Evolutionary conservation across 2,329 filamentous ascomycete species (phyloP).

Genomic region (Neoscytalidium dimidiatum): DNA sequence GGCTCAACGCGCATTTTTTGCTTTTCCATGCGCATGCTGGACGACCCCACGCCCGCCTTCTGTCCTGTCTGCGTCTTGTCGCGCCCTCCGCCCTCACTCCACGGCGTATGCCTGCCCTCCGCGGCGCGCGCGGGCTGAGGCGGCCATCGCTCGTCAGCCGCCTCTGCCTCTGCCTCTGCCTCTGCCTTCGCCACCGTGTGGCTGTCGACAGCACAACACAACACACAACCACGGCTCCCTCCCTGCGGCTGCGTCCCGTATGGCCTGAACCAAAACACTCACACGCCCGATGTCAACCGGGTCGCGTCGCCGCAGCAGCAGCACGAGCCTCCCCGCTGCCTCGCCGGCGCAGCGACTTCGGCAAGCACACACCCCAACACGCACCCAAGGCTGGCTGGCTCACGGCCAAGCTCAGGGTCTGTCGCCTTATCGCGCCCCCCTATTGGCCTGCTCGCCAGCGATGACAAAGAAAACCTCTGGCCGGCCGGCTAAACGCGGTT

Average conservation of each 20-base stretch:
- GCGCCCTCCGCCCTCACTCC: neutral
- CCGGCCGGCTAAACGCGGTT: constrained; percentile 16
- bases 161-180: no score
- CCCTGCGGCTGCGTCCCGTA: no score
- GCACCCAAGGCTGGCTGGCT: constrained; percentile 10
- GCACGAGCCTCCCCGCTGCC: constrained; percentile 12
- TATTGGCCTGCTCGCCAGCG: neutral
- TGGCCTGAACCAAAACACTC: neutral
- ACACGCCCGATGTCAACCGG: constrained; percentile 7
- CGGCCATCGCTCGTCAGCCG: no score
- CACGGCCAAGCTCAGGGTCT: constrained; percentile 7
- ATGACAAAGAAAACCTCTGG: constrained; percentile 14
- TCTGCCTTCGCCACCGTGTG: no score
- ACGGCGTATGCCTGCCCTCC: no score
- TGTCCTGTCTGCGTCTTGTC: neutral
- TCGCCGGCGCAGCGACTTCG: constrained; percentile 14
- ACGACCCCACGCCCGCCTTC: neutral
- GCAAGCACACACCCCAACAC: constrained; percentile 1
- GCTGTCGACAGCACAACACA: no score
- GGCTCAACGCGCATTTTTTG: constrained; percentile 11
- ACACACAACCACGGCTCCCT: neutral
- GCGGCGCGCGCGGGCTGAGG: no score
- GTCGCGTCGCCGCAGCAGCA: constrained; percentile 1
- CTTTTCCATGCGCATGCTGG: neutral
- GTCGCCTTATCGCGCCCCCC: constrained; percentile 7